Evolutionary conservation across 2,329 filamentous ascomycete species (phyloP).

Genomic region (Ascochyta rabiei): DNA sequence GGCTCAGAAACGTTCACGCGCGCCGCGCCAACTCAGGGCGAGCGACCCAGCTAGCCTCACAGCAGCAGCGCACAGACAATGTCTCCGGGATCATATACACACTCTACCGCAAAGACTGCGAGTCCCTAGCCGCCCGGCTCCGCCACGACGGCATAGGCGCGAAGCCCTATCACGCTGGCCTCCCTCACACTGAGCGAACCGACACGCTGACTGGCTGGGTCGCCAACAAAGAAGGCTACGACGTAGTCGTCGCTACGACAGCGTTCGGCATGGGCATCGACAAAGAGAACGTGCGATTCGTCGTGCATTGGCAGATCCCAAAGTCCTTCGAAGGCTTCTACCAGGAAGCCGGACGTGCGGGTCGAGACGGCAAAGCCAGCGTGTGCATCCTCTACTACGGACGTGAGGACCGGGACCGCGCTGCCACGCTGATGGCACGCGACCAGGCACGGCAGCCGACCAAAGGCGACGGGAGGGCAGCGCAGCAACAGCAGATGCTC

Average conservation of each 20-base stretch:
- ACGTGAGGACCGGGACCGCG: slow-evolving; percentile 80
- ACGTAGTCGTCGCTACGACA: slow-evolving; percentile 92
- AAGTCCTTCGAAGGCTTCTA: slow-evolving; percentile 97
- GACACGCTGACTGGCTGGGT: slow-evolving; percentile 76
- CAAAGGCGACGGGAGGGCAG: slow-evolving; percentile 42
- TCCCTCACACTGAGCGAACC: slow-evolving; percentile 70
- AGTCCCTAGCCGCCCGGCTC: slow-evolving; percentile 69
- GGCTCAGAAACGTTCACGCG: slow-evolving; percentile 75
- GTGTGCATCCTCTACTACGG: slow-evolving; percentile 92
- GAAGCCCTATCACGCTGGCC: slow-evolving; percentile 73
- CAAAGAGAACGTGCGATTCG: slow-evolving; percentile 92
- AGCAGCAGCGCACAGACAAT: slow-evolving; percentile 61
- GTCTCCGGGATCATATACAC: slow-evolving; percentile 83
- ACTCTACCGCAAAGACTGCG: slow-evolving; percentile 75
- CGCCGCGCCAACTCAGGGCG: slow-evolving; percentile 66
- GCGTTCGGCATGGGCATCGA: slow-evolving; percentile 99
- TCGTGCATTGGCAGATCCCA: slow-evolving; percentile 91
- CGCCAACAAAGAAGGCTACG: slow-evolving; percentile 75
- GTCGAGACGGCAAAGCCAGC: slow-evolving; percentile 84
- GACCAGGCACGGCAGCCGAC: slow-evolving; percentile 57
- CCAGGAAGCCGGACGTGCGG: slow-evolving; percentile 91
- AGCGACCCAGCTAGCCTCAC: slow-evolving; percentile 62
- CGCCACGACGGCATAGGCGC: slow-evolving; percentile 73
- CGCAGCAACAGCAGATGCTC: slow-evolving; percentile 45
- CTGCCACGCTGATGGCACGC: slow-evolving; percentile 59